Evolutionary conservation across 2,329 filamentous ascomycete genomes (phyloP).

Genomic region (Chalaropsis thielavioides): DNA sequence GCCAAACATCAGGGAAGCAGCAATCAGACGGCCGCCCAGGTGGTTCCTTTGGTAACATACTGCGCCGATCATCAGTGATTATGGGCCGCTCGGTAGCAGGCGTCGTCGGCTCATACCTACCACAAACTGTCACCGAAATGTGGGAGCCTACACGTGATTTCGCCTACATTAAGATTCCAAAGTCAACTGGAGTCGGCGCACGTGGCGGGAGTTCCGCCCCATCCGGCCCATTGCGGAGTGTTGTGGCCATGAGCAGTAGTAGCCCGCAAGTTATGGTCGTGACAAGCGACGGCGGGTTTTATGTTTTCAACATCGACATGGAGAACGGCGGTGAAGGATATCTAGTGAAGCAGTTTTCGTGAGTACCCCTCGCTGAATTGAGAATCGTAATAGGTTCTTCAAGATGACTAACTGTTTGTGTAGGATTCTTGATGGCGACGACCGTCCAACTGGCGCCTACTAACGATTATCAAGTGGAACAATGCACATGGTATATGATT

Average conservation of each 20-base stretch:
- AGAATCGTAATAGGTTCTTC: slow-evolving; percentile 48
- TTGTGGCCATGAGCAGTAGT: slow-evolving; percentile 94
- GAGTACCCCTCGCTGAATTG: neutral
- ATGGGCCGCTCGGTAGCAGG: slow-evolving; percentile 81
- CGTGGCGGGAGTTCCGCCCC: slow-evolving; percentile 25
- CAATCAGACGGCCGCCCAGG: neutral
- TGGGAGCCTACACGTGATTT: slow-evolving; percentile 94
- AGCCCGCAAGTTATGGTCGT: slow-evolving; percentile 96
- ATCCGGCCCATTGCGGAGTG: slow-evolving; percentile 52
- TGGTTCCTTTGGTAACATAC: slow-evolving; percentile 75
- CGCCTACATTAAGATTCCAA: slow-evolving; percentile 87
- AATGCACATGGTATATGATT: neutral
- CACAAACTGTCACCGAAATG: slow-evolving; percentile 88
- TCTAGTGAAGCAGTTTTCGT: slow-evolving; percentile 63
- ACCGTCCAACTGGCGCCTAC: neutral
- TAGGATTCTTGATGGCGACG: slow-evolving; percentile 1
- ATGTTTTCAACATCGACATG: slow-evolving; percentile 89
- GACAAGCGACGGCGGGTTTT: slow-evolving; percentile 88
- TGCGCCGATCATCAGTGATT: slow-evolving; percentile 87
- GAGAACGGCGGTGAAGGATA: slow-evolving; percentile 88
- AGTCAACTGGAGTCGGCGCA: slow-evolving; percentile 25
- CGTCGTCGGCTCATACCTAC: slow-evolving; percentile 81
- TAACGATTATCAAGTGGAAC: neutral
- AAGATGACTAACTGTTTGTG: neutral
- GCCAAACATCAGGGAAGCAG: neutral